These are phyloP conservation scores for Alternaria arbusti DNA, from an alignment of 2,329 filamentous ascomycete species.

Conservation along the genomic window DNA sequence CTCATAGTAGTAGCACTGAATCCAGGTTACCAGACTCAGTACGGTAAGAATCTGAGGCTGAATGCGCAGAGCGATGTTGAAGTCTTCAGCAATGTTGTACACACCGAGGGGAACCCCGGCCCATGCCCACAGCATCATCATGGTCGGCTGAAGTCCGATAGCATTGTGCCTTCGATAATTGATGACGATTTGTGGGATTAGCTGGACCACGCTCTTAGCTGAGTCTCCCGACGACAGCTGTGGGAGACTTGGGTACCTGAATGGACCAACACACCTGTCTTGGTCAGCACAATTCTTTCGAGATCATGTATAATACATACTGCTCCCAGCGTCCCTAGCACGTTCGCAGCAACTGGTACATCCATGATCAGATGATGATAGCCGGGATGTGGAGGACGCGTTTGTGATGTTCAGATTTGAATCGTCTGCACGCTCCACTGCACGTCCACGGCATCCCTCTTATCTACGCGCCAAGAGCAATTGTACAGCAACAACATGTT, in stretches of 20 bases:
- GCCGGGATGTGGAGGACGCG: neutral
- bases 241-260: conserved; percentile 52
- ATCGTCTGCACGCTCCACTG: neutral
- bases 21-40: conserved; percentile 61
- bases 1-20: conserved; percentile 63
- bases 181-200: conserved; percentile 72
- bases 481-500: neutral
- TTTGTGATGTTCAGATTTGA: neutral
- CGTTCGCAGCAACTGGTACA: conserved; percentile 62
- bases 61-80: conserved; percentile 61
- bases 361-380: conserved; percentile 53
- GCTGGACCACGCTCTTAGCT: conserved; percentile 47
- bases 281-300: conserved; percentile 7
- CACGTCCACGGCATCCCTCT: neutral
- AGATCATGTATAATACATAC: conserved; percentile 43
- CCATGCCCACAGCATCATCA: conserved; percentile 76
- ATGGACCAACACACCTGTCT: conserved; percentile 67
- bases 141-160: conserved; percentile 68
- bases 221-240: neutral
- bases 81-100: conserved; percentile 62
- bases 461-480: conserved; percentile 1
- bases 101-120: conserved; percentile 72
- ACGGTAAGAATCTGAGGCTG: conserved; percentile 63
- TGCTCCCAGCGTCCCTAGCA: conserved; percentile 66
- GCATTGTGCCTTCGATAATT: conserved; percentile 72